Evolutionary conservation across 2,329 filamentous ascomycete species (phyloP).

Genomic region (Stachybotrys elegans): DNA sequence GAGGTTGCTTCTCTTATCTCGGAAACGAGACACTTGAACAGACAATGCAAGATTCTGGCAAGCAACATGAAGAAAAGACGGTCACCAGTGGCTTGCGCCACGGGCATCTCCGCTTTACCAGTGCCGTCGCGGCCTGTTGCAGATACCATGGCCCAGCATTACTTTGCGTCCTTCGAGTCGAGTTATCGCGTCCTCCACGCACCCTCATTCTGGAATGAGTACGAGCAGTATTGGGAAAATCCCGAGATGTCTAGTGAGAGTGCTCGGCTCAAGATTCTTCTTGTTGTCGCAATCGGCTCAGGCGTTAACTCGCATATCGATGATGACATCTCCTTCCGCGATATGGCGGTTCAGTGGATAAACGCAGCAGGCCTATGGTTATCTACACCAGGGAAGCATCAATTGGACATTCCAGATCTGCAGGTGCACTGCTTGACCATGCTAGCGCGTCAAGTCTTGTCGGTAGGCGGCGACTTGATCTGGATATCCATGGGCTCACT

Average conservation of each 20-base stretch:
- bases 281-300: conserved; percentile 36
- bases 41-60: conserved; percentile 27
- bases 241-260: conserved; percentile 16
- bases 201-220: conserved; percentile 47
- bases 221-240: conserved; percentile 39
- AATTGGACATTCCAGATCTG: conserved; percentile 23
- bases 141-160: conserved; percentile 37
- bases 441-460: conserved; percentile 35
- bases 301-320: conserved; percentile 21
- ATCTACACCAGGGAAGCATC: conserved; percentile 30
- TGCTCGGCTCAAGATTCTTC: conserved; percentile 29
- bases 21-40: conserved; percentile 22
- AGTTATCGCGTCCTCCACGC: conserved; percentile 47
- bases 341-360: conserved; percentile 30
- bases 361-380: conserved; percentile 37
- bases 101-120: neutral
- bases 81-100: neutral
- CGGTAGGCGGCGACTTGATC: conserved; percentile 32
- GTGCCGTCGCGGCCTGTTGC: conserved; percentile 23
- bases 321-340: conserved; percentile 17
- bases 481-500: conserved; percentile 38
- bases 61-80: conserved; percentile 21
- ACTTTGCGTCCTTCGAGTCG: conserved; percentile 45
- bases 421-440: conserved; percentile 35
- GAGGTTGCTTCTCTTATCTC: conserved; percentile 18